Conservation (phyloP, 805 yeast genomes). For the Yarrowia bubula region DNA sequence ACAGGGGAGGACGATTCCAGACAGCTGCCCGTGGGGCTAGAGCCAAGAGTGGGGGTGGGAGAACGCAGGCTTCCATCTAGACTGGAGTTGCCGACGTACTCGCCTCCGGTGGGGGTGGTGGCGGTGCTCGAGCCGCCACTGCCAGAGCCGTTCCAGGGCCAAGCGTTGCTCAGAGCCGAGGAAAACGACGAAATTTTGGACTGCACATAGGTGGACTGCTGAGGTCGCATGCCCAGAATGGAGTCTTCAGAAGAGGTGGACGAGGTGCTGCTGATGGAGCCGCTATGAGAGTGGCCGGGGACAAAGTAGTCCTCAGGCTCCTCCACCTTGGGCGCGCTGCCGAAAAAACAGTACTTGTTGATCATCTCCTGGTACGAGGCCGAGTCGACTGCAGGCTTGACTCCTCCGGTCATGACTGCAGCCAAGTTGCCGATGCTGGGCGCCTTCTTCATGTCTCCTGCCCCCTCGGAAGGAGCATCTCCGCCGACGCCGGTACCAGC, state of each 20-base stretch:
- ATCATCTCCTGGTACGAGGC: conserved; percentile 42
- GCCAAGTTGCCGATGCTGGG: conserved; percentile 24
- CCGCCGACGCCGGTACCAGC: conserved; percentile 13
- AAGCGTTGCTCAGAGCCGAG: conserved; percentile 20
- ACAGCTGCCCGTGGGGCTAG: conserved; percentile 25
- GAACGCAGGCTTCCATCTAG: conserved; percentile 12
- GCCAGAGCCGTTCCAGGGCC: conserved; percentile 20
- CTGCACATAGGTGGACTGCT: conserved; percentile 22
- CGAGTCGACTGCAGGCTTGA: conserved; percentile 39
- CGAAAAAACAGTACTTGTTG: conserved; percentile 44
- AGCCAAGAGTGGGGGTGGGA: conserved; percentile 25
- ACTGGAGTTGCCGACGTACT: conserved; percentile 2
- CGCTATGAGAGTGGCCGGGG: conserved; percentile 10
- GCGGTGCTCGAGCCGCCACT: conserved; percentile 26
- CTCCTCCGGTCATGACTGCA: conserved; percentile 26
- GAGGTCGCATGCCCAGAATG: conserved; percentile 23
- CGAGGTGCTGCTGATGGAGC: conserved; percentile 21
- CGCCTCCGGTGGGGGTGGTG: conserved; percentile 24
- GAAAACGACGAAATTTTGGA: conserved; percentile 21
- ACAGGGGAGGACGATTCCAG: conserved; percentile 17
- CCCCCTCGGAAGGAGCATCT: neutral
- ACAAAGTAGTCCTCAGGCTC: conserved; percentile 25
- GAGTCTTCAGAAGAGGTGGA: conserved; percentile 22
- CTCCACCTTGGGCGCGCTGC: conserved; percentile 20
- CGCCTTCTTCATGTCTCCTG: neutral